phyloP scores from a whole-genome alignment of 1,284 basidiomycete species.

The Vanrija sp. region DNA sequence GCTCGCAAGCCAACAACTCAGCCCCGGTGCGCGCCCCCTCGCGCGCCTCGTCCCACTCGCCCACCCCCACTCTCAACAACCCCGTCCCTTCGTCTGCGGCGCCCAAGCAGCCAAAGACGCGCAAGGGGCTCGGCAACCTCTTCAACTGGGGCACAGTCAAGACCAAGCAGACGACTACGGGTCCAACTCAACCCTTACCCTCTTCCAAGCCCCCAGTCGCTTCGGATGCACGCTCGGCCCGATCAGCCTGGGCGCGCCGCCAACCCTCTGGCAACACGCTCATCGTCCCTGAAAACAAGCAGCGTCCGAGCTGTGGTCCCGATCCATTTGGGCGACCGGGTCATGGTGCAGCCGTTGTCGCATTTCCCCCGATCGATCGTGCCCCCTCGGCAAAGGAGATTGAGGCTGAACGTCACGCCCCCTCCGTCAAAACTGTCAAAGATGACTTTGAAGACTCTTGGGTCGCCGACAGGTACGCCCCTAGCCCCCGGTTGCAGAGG shows the following conservation, averaged over 20 bases:
- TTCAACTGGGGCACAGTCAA: conserved; percentile 27
- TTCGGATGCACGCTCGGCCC: neutral
- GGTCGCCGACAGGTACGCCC: neutral
- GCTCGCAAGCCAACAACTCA: neutral
- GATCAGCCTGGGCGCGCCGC: conserved; percentile 10
- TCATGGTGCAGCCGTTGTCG: conserved; percentile 29
- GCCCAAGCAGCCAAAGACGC: conserved; percentile 13
- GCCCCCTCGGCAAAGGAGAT: conserved; percentile 14
- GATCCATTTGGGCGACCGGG: conserved; percentile 33
- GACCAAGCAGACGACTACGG: too few species aligned
- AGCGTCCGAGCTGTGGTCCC: conserved; percentile 34
- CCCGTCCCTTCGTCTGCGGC: conserved; percentile 16
- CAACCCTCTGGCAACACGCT: conserved; percentile 4
- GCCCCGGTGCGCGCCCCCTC: neutral
- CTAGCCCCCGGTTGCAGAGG: neutral
- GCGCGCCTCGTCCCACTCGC: conserved; percentile 4
- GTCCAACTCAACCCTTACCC: neutral
- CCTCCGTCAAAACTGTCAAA: neutral
- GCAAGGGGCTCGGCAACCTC: conserved; percentile 33
- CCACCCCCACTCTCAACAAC: conserved; percentile 16
- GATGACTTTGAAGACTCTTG: conserved; percentile 7
- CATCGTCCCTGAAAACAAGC: conserved; percentile 9
- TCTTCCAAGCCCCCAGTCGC: neutral
- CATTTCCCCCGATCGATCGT: conserved; percentile 10
- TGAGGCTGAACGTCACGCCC: conserved; percentile 14